These are phyloP conservation scores for Colletotrichum chlorophyti DNA, from an alignment of 2,329 filamentous ascomycete genomes.

Conservation along the genomic window DNA sequence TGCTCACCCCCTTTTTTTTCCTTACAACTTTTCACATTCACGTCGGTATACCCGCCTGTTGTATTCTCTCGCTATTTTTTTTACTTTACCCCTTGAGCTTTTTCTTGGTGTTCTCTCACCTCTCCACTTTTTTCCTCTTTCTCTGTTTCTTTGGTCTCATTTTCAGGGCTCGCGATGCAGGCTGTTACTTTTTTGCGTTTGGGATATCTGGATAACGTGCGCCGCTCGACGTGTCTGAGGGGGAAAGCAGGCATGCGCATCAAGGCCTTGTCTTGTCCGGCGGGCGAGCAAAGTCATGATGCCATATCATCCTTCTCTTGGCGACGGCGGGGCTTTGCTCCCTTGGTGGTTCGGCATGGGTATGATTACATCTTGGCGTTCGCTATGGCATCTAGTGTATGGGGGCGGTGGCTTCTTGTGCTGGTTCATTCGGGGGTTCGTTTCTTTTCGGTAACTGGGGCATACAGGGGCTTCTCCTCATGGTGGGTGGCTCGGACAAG, in stretches of 20 bases:
- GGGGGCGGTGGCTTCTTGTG: slow-evolving; percentile 3
- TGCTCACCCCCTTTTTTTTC: background rate
- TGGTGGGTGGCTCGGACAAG: slow-evolving; percentile 22
- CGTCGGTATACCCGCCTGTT: slow-evolving; percentile 23
- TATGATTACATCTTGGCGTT: no score
- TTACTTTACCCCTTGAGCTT: background rate
- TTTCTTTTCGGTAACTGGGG: slow-evolving; percentile 7
- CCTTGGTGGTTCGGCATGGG: no score
- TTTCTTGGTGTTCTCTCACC: background rate
- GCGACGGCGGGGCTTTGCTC: background rate
- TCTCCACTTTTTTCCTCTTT: background rate
- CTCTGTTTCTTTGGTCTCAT: no score
- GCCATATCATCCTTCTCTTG: no score
- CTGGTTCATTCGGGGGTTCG: background rate
- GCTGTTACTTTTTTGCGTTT: no score
- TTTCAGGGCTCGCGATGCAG: no score
- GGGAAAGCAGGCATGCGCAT: no score
- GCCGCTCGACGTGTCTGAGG: no score
- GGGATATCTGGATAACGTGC: no score
- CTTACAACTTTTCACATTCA: slow-evolving; percentile 6
- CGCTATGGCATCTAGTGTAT: no score
- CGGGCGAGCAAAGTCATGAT: no score
- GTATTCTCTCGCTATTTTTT: slow-evolving; percentile 17
- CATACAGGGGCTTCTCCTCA: background rate
- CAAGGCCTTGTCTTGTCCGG: no score